Evolutionary conservation across 345 rosid species (phyloP).

Genomic region (Hibiscus mutabilis): DNA sequence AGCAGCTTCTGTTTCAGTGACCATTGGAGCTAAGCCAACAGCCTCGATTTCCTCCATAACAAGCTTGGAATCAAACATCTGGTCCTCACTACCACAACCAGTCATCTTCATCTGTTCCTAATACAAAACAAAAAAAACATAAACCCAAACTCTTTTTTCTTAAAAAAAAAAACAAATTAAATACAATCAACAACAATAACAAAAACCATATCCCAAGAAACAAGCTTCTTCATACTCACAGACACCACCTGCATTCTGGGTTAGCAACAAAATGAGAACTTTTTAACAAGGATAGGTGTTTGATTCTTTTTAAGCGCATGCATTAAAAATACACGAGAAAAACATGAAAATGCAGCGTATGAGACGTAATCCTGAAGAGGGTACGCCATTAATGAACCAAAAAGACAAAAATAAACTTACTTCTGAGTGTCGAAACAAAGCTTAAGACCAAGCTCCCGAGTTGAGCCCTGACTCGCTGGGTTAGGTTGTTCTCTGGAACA

Average conservation of each 20-base stretch:
- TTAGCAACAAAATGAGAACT: background rate
- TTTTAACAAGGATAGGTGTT: too few species aligned
- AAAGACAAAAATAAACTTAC: background rate
- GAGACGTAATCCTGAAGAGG: background rate
- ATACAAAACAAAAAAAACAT: background rate
- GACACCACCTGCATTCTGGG: background rate
- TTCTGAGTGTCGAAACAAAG: background rate
- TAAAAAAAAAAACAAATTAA: background rate
- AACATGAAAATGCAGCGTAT: background rate
- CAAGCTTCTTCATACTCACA: background rate
- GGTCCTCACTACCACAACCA: slow-evolving; percentile 4
- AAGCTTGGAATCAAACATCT: background rate
- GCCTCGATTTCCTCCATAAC: too few species aligned
- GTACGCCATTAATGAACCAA: background rate
- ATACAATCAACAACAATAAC: background rate
- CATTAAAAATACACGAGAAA: background rate
- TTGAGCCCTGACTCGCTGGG: too few species aligned
- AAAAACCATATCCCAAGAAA: background rate
- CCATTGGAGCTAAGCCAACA: background rate
- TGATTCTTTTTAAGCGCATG: background rate
- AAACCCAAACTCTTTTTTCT: background rate
- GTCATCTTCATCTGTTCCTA: background rate
- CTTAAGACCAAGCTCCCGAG: too few species aligned
- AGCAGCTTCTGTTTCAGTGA: background rate
- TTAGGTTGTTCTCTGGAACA: too few species aligned